These are phyloP conservation scores for Skeletonema potamos DNA, from an alignment of 108 stramenopile species.

Conservation along the genomic window DNA sequence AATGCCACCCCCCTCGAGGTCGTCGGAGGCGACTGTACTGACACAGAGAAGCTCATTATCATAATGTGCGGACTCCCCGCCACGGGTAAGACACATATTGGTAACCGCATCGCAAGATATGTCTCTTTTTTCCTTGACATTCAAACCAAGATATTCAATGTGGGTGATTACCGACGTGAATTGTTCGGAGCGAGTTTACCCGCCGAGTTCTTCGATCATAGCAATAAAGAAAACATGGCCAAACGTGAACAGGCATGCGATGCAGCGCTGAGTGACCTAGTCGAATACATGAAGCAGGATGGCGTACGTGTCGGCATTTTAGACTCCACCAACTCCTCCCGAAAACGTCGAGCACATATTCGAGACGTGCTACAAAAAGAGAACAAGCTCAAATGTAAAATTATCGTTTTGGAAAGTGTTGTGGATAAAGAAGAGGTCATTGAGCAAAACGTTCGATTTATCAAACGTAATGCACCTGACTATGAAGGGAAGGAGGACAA, in stretches of 20 bases:
- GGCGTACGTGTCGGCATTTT: constrained; percentile 93
- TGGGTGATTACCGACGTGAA: constrained; percentile 90
- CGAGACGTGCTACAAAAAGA: constrained; percentile 33
- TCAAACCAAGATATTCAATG: constrained; percentile 90
- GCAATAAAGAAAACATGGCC: constrained; percentile 66
- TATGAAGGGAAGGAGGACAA: constrained; percentile 79
- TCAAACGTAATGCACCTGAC: constrained; percentile 89
- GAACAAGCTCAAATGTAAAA: constrained; percentile 58
- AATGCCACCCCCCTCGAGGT: constrained; percentile 90
- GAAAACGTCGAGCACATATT: constrained; percentile 69
- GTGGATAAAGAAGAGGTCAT: constrained; percentile 83
- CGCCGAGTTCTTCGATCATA: constrained; percentile 92
- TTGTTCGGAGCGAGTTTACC: constrained; percentile 79
- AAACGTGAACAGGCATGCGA: constrained; percentile 77
- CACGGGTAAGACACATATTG: constrained; percentile 97
- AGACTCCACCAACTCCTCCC: constrained; percentile 95
- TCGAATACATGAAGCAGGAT: constrained; percentile 75
- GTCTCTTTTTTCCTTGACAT: constrained; percentile 91
- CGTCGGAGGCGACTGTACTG: constrained; percentile 70
- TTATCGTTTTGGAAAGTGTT: constrained; percentile 91
- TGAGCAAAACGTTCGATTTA: constrained; percentile 83
- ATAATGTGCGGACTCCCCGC: constrained; percentile 97
- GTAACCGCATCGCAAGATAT: constrained; percentile 93
- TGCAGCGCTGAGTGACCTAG: constrained; percentile 87
- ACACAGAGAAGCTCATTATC: constrained; percentile 90